phyloP scores from a whole-genome alignment of 768 basidiomycete species.

The Pluteus cervinus region DNA sequence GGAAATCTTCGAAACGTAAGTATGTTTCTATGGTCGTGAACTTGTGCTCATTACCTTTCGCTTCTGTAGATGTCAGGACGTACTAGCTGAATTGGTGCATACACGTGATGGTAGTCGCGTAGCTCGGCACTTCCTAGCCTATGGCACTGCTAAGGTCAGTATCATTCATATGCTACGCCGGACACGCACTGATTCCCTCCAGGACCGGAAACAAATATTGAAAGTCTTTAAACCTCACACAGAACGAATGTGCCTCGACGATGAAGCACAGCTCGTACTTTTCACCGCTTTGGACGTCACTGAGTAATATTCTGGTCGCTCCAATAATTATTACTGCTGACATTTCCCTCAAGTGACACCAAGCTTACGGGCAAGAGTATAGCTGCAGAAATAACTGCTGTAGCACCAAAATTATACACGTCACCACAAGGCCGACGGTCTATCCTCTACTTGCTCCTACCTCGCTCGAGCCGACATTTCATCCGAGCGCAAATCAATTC shows the following conservation, averaged over 20 bases:
- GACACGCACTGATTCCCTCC: not conserved
- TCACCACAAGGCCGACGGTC: conserved; percentile 76
- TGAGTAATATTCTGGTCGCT: conserved; percentile 49
- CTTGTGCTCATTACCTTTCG: not conserved
- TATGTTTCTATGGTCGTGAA: no score
- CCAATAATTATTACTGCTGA: not conserved
- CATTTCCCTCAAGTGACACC: conserved; percentile 63
- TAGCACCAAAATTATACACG: conserved; percentile 50
- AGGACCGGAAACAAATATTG: conserved; percentile 90
- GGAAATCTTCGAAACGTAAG: conserved; percentile 78
- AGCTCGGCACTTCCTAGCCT: conserved; percentile 80
- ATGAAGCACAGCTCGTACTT: conserved; percentile 84
- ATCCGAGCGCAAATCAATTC: conserved; percentile 72
- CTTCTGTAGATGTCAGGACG: conserved; percentile 64
- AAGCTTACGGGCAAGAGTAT: conserved; percentile 82
- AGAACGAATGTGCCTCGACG: conserved; percentile 81
- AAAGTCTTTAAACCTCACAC: conserved; percentile 88
- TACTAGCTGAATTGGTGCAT: conserved; percentile 89
- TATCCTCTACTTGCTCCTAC: conserved; percentile 76
- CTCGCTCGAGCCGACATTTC: conserved; percentile 81
- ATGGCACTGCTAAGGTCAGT: conserved; percentile 74
- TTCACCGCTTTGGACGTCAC: conserved; percentile 88
- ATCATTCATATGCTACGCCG: not conserved
- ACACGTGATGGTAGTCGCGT: conserved; percentile 87
- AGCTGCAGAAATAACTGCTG: conserved; percentile 58